These are phyloP conservation scores for Beauveria caledonica DNA, from an alignment of 2,329 filamentous ascomycete species.

Conservation along the genomic window DNA sequence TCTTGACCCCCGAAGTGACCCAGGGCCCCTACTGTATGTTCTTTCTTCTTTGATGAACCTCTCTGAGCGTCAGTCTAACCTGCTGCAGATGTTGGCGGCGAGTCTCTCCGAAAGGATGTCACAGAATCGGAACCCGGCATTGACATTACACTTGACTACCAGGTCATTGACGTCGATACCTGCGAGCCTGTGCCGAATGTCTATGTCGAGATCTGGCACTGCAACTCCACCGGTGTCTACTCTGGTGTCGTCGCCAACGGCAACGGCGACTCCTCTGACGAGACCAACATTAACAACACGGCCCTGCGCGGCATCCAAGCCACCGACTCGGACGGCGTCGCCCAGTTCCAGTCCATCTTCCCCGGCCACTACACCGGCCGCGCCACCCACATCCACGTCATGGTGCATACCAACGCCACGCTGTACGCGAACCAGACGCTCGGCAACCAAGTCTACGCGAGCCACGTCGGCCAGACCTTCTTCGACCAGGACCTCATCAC, in stretches of 20 bases:
- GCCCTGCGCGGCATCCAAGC: slow-evolving; percentile 30
- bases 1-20: slow-evolving; percentile 41
- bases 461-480: slow-evolving; percentile 58
- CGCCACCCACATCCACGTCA: slow-evolving; percentile 39
- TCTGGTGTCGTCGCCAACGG: slow-evolving; percentile 28
- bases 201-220: slow-evolving; percentile 37
- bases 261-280: slow-evolving; percentile 36
- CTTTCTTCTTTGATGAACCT: background rate
- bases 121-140: slow-evolving; percentile 33
- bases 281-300: slow-evolving; percentile 24
- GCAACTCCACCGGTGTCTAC: slow-evolving; percentile 38
- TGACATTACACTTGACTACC: slow-evolving; percentile 32
- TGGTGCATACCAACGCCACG: slow-evolving; percentile 30
- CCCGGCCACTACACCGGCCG: slow-evolving; percentile 38
- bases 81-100: slow-evolving; percentile 22
- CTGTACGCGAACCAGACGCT: slow-evolving; percentile 27
- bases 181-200: slow-evolving; percentile 31
- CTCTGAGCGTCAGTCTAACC: background rate
- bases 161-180: slow-evolving; percentile 34
- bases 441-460: slow-evolving; percentile 30
- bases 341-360: slow-evolving; percentile 34
- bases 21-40: slow-evolving; percentile 37
- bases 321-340: slow-evolving; percentile 34
- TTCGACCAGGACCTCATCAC: slow-evolving; percentile 51
- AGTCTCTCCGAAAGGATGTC: slow-evolving; percentile 27